Conservation (phyloP, 1,284 basidiomycete species). For the Pseudozyma pruni region DNA sequence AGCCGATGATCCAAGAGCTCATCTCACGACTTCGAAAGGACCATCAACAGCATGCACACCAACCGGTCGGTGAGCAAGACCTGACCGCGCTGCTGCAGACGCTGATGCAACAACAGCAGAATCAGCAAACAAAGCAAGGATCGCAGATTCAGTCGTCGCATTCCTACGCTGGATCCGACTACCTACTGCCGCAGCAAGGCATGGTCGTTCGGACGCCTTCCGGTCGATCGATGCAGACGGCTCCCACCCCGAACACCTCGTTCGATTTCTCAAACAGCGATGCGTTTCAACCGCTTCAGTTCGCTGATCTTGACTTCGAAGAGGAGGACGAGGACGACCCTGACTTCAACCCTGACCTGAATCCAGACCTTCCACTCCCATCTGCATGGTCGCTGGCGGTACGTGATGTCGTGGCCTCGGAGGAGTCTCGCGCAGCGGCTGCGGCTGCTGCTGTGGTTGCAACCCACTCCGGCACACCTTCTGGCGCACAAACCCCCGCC, state of each 20-base stretch:
- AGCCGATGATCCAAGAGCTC: slow-evolving; percentile 50
- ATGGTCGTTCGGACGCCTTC: slow-evolving; percentile 1
- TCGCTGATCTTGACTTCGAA: slow-evolving; percentile 55
- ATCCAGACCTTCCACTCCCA: slow-evolving; percentile 46
- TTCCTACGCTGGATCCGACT: slow-evolving; percentile 3
- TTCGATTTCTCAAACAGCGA: slow-evolving; percentile 2
- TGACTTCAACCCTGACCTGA: slow-evolving; percentile 52
- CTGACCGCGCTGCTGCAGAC: slow-evolving; percentile 55
- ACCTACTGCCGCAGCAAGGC: slow-evolving; percentile 1
- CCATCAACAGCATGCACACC: slow-evolving; percentile 24
- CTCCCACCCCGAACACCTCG: neutral
- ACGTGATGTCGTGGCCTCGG: slow-evolving; percentile 51
- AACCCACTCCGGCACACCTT: slow-evolving; percentile 36
- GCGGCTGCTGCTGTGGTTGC: slow-evolving; percentile 32
- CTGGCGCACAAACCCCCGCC: slow-evolving; percentile 30
- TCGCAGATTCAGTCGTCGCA: neutral
- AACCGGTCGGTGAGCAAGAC: slow-evolving; percentile 50
- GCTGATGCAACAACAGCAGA: slow-evolving; percentile 53
- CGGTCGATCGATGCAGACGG: neutral
- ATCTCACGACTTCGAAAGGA: slow-evolving; percentile 47
- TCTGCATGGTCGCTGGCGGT: slow-evolving; percentile 57
- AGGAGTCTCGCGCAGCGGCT: slow-evolving; percentile 40
- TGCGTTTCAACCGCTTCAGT: slow-evolving; percentile 22
- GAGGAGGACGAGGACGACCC: slow-evolving; percentile 60
- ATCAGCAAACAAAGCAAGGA: slow-evolving; percentile 23